phyloP scores from a whole-genome alignment of 495 filamentous ascomycete species.

The Penicillium coffeae region DNA sequence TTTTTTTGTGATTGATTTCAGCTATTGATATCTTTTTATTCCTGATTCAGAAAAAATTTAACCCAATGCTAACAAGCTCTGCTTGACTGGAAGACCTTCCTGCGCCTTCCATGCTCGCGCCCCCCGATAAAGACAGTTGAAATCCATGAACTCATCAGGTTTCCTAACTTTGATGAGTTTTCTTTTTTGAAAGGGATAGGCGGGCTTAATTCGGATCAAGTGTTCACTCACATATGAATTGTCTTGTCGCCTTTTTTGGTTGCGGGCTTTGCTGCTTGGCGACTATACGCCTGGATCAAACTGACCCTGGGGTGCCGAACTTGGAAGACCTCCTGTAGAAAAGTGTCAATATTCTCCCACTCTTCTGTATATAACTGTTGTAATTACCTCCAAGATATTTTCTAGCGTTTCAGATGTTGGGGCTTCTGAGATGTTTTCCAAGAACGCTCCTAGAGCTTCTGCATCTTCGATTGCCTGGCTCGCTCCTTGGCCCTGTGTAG shows the following conservation, averaged over 20 bases:
- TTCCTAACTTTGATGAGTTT: no score
- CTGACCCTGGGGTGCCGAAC: constrained; percentile 18
- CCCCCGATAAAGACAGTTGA: constrained; percentile 38
- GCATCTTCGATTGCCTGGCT: constrained; percentile 41
- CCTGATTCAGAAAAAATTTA: no score
- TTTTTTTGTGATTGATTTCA: no score
- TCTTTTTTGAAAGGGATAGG: no score
- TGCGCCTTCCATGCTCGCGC: constrained; percentile 26
- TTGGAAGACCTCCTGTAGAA: constrained; percentile 17
- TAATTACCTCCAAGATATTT: constrained; percentile 8
- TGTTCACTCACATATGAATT: constrained; percentile 26
- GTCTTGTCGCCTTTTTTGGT: constrained; percentile 22
- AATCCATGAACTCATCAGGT: constrained; percentile 41
- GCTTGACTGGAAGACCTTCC: not conserved
- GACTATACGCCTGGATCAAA: constrained; percentile 25
- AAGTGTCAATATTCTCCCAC: not conserved
- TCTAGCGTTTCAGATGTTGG: not conserved
- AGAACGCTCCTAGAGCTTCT: constrained; percentile 25
- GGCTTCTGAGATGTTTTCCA: constrained; percentile 9
- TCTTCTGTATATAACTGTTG: not conserved
- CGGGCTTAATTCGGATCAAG: not conserved
- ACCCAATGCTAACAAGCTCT: no score
- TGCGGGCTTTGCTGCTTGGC: constrained; percentile 33
- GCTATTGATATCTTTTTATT: no score
- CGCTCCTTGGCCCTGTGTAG: constrained; percentile 38